Evolutionary conservation across 176 grass and related monocot species (phyloP).

Genomic region (Themeda triandra): DNA sequence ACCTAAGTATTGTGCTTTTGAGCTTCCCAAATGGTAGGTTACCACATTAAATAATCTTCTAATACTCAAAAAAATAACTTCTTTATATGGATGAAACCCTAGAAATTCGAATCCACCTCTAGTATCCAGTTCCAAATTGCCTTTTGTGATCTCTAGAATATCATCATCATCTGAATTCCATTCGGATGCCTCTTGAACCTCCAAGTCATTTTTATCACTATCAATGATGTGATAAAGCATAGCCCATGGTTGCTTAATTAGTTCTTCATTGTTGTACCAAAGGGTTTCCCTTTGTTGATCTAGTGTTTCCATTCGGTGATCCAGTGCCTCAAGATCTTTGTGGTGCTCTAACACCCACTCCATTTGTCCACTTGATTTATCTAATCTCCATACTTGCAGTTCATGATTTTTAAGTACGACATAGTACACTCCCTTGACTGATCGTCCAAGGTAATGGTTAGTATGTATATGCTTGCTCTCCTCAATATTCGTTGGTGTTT

Average conservation of each 20-base stretch:
- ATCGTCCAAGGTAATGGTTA: not conserved
- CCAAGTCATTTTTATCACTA: no score
- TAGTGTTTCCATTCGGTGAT: no score
- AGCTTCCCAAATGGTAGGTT: not conserved
- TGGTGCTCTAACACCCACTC: not conserved
- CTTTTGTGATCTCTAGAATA: not conserved
- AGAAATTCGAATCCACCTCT: not conserved
- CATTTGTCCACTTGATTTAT: not conserved
- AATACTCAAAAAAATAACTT: not conserved
- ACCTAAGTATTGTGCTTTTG: not conserved
- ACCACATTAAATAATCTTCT: not conserved
- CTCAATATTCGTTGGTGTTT: not conserved
- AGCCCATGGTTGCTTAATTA: not conserved
- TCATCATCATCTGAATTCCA: not conserved
- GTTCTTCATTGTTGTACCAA: no score
- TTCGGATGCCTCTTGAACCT: not conserved
- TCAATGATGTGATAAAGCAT: not conserved
- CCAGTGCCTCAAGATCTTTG: not conserved
- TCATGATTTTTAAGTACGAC: not conserved
- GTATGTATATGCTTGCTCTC: not conserved
- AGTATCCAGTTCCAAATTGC: accelerated
- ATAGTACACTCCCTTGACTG: not conserved
- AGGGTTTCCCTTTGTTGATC: no score
- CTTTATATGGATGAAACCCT: not conserved
- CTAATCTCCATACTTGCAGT: not conserved